Conservation (phyloP, 2,329 filamentous ascomycete genomes). For the Tolypocladium tundrense region DNA sequence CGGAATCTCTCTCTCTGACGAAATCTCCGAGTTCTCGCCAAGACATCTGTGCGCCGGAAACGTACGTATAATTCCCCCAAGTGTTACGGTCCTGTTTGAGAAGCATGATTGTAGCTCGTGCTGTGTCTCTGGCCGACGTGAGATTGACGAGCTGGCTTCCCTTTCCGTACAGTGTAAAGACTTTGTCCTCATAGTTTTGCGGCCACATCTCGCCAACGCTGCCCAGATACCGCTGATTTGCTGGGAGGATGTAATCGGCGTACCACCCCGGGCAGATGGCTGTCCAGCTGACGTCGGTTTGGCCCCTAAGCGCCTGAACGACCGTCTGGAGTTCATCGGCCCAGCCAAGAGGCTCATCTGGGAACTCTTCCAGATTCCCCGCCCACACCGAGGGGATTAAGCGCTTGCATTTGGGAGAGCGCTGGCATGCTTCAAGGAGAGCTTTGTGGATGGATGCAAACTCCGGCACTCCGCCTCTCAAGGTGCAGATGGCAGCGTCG, state of each 20-base stretch:
- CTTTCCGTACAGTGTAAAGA: constrained; percentile 3
- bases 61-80: constrained; percentile 3
- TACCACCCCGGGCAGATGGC: constrained; percentile 2
- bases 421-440: constrained; percentile 1
- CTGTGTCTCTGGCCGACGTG: neutral
- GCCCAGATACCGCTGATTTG: neutral
- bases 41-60: constrained; percentile 1
- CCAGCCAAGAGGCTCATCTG: constrained; percentile 3
- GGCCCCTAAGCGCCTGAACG: neutral
- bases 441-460: constrained; percentile 1
- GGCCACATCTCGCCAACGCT: constrained; percentile 3
- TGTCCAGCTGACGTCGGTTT: constrained; percentile 1
- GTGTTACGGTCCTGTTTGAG: constrained; percentile 1
- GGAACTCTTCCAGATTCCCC: constrained; percentile 1
- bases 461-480: neutral
- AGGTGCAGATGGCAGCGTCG: constrained; percentile 3
- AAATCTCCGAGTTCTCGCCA: constrained; percentile 2
- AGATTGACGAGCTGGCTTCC: constrained; percentile 3
- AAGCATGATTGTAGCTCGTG: neutral
- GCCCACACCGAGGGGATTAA: constrained; percentile 3
- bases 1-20: neutral
- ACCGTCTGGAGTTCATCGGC: neutral
- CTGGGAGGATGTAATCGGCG: constrained; percentile 1
- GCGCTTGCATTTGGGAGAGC: constrained; percentile 3
- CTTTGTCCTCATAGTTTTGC: constrained; percentile 1